Evolutionary conservation across 2,329 filamentous ascomycete genomes (phyloP), one percentile per base, ranked within the genome.

Genomic region (Aspergillus aculeatinus): DNA sequence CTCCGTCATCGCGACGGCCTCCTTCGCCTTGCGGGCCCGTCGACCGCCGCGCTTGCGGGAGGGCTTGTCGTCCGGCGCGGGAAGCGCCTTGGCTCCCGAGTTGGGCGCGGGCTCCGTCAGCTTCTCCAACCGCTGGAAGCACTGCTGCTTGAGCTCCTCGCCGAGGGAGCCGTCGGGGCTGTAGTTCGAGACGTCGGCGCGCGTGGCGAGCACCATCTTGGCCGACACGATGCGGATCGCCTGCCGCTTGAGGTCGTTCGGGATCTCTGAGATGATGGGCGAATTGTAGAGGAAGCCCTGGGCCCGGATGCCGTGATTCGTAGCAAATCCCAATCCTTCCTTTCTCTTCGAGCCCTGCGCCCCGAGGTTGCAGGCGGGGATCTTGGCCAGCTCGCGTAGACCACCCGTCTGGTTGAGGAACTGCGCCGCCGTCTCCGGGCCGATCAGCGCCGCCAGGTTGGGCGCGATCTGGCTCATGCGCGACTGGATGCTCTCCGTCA

Each of bases 391-490:
- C 39, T 92, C 92, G 1, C 89, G 90, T 33, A 99, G 81, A 9
- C 95, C 95, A 63, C 95, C 95, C 0, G 92, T 90, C 61, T 92
- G 91, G 76, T 97, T 97, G 69, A 99, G 89, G n/a, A 99, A 85
- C 77, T 98, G 94, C 4, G 95, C 95, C 7, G 95, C 94, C 2
- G 94, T 97, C 19, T 96, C 83, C 0, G 94, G 95, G 19, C 95
- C 95, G 60, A 99, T 90, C 19, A 99, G 85, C 1, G 87, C 88
- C 0, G 95, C 96, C 57, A 98, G 79, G 70, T 99, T 99, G 0
- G 95, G 95, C 4, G 95, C 95, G 72, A 98, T 98, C 35, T 96
- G 83, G 67, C 90, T 95, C 91, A 99, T 98, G 63, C 95, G 90
- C 39, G 94, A 97, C 77, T 97, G 91, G 16, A 99, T 95, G 71